Percentiles rank a stretch among this genome's conserved stretches.
These are phyloP conservation scores for Lentithecium fluviatile DNA, from an alignment of 495 filamentous ascomycete genomes.

Conservation along the genomic window DNA sequence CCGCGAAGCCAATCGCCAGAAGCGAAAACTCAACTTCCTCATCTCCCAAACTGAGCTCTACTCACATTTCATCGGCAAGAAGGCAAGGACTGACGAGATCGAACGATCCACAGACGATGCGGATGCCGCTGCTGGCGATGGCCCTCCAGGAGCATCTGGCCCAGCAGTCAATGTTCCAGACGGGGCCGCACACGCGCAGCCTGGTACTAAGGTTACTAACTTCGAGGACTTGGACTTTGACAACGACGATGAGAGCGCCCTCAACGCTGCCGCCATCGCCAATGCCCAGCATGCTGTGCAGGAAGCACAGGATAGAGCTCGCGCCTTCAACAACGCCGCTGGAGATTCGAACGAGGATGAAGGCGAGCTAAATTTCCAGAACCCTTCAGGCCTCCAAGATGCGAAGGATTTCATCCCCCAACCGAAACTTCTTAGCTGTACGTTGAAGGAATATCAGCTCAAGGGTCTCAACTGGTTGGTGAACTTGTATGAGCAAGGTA, in stretches of 20 bases:
- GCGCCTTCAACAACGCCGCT: constrained; percentile 79
- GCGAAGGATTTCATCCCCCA: constrained; percentile 77
- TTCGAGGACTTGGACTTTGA: constrained; percentile 97
- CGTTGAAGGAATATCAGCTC: constrained; percentile 96
- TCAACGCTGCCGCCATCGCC: constrained; percentile 81
- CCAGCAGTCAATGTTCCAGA: constrained; percentile 40
- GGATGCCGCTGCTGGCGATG: constrained; percentile 51
- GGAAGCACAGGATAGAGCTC: constrained; percentile 88
- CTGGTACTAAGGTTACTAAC: constrained; percentile 70
- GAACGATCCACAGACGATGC: constrained; percentile 82
- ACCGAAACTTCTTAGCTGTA: constrained; percentile 87
- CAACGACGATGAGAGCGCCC: constrained; percentile 80
- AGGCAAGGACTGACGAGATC: constrained; percentile 94
- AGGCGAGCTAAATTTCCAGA: constrained; percentile 99
- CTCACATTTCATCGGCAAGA: constrained; percentile 98
- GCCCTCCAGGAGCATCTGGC: constrained; percentile 41
- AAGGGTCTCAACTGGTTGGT: constrained; percentile 99
- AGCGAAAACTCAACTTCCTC: constrained; percentile 98
- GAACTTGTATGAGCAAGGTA: constrained; percentile 98
- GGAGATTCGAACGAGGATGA: constrained; percentile 62
- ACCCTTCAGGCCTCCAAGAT: constrained; percentile 88
- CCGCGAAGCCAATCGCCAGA: constrained; percentile 93
- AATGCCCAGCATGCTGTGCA: constrained; percentile 97
- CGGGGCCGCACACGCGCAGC: constrained; percentile 49
- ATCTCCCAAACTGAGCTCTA: constrained; percentile 99